phyloP scores from a whole-genome alignment of 2,329 filamentous ascomycete genomes.

The Pyrenochaeta sp. region DNA sequence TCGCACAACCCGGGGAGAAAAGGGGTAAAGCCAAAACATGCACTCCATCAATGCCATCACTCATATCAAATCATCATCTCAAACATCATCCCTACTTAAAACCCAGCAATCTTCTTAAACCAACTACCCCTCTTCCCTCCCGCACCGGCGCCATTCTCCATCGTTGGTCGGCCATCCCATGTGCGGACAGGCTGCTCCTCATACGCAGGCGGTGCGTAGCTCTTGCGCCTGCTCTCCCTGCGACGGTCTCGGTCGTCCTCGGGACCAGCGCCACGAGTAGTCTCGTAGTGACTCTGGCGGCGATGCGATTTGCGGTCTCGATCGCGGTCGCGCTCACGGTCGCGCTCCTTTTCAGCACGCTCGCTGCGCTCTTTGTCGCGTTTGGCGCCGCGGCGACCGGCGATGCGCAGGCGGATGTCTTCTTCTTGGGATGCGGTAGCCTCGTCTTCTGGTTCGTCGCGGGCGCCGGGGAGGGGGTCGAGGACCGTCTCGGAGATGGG shows the following conservation, averaged over 20 bases:
- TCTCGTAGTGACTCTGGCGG: slow-evolving; percentile 35
- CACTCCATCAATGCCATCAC: slow-evolving; percentile 10
- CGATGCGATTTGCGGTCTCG: slow-evolving; percentile 37
- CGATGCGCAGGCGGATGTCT: slow-evolving; percentile 47
- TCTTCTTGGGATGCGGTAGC: slow-evolving; percentile 49
- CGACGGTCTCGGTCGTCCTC: slow-evolving; percentile 32
- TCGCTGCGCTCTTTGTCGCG: slow-evolving; percentile 41
- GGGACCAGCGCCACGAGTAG: slow-evolving; percentile 18
- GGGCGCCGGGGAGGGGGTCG: slow-evolving; percentile 44
- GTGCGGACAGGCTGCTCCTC: slow-evolving; percentile 44
- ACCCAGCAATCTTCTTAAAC: slow-evolving; percentile 55
- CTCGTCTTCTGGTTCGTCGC: slow-evolving; percentile 38
- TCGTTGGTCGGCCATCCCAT: slow-evolving; percentile 52
- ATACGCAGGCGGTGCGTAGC: slow-evolving; percentile 38
- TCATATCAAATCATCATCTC: not conserved
- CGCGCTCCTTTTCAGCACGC: slow-evolving; percentile 32
- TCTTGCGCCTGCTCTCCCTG: slow-evolving; percentile 37
- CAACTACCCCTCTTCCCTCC: slow-evolving; percentile 53
- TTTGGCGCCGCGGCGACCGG: slow-evolving; percentile 36
- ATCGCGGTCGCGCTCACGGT: slow-evolving; percentile 35
- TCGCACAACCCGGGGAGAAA: no score
- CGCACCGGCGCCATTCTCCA: slow-evolving; percentile 23
- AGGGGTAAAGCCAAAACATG: no score
- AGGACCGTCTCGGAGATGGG: slow-evolving; percentile 57
- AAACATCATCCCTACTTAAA: slow-evolving; percentile 17